A percentile compares a stretch with the other conserved stretches of the same genome.
These are phyloP conservation scores for Cadophora sp. DNA, from an alignment of 2,329 filamentous ascomycete genomes.

Conservation along the genomic window DNA sequence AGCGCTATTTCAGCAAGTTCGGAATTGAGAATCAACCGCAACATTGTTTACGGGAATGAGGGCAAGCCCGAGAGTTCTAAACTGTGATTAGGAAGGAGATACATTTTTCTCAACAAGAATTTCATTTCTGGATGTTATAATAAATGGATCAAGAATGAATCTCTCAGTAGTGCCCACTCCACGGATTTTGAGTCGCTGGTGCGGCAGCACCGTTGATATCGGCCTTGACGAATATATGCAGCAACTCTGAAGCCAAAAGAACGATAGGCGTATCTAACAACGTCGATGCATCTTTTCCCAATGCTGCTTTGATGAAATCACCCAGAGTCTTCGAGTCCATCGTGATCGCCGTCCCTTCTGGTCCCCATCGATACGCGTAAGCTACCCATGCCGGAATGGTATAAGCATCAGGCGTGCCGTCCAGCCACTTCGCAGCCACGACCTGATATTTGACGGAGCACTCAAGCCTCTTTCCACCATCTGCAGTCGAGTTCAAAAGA, in stretches of 20 bases:
- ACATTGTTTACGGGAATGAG: slow-evolving; percentile 22
- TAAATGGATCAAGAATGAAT: not conserved
- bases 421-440: slow-evolving; percentile 33
- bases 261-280: slow-evolving; percentile 31
- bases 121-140: too few species aligned
- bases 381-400: slow-evolving; percentile 32
- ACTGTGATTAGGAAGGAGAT: not conserved
- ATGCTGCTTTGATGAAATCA: slow-evolving; percentile 30
- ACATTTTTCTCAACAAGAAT: too few species aligned
- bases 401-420: slow-evolving; percentile 29
- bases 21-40: slow-evolving; percentile 20
- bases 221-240: slow-evolving; percentile 37
- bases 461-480: slow-evolving; percentile 27
- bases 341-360: slow-evolving; percentile 35
- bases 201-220: slow-evolving; percentile 37
- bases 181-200: slow-evolving; percentile 32
- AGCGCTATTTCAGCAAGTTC: not conserved
- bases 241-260: slow-evolving; percentile 31
- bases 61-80: not conserved
- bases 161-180: not conserved
- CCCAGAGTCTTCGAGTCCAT: slow-evolving; percentile 34
- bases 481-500: slow-evolving; percentile 33
- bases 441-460: slow-evolving; percentile 30
- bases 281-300: slow-evolving; percentile 25
- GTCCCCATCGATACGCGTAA: slow-evolving; percentile 39